Percentiles rank a stretch among this genome's conserved stretches.
Conservation (phyloP, 345 rosid species). For the Acer yangbiense region DNA sequence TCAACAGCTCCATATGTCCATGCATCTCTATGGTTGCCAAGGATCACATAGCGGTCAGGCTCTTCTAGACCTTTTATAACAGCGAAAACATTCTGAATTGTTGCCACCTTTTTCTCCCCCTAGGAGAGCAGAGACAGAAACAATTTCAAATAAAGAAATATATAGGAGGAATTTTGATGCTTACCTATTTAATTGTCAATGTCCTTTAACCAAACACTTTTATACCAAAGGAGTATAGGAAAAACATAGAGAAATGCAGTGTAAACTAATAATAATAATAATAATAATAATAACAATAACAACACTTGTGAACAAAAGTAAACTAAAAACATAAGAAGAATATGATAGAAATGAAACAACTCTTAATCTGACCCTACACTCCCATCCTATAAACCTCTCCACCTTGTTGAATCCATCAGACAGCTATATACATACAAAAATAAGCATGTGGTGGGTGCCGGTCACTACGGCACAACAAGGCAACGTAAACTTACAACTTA, state of each 20-base stretch:
- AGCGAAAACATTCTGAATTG: constrained; percentile 67
- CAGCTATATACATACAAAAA: not conserved
- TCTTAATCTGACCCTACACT: not conserved
- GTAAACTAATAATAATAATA: not conserved
- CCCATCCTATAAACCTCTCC: not conserved
- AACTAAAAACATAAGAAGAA: not conserved
- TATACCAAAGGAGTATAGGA: not conserved
- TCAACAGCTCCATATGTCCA: constrained; percentile 99
- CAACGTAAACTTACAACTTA: constrained; percentile 2
- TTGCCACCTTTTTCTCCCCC: constrained; percentile 75
- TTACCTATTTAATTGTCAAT: not conserved
- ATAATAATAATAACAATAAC: not conserved
- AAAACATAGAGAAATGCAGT: not conserved
- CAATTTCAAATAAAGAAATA: constrained; percentile 19
- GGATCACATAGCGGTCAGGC: constrained; percentile 78
- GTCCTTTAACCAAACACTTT: not conserved
- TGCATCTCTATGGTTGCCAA: constrained; percentile 95
- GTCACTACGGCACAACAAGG: constrained; percentile 12
- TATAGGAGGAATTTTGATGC: not conserved
- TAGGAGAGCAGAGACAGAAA: constrained; percentile 21
- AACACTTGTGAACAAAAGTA: not conserved
- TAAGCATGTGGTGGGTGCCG: not conserved
- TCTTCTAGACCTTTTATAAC: constrained; percentile 76
- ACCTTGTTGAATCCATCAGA: constrained; percentile 1
- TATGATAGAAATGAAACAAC: not conserved